Conservation (phyloP, 768 basidiomycete species). For the Trametes punicea region DNA sequence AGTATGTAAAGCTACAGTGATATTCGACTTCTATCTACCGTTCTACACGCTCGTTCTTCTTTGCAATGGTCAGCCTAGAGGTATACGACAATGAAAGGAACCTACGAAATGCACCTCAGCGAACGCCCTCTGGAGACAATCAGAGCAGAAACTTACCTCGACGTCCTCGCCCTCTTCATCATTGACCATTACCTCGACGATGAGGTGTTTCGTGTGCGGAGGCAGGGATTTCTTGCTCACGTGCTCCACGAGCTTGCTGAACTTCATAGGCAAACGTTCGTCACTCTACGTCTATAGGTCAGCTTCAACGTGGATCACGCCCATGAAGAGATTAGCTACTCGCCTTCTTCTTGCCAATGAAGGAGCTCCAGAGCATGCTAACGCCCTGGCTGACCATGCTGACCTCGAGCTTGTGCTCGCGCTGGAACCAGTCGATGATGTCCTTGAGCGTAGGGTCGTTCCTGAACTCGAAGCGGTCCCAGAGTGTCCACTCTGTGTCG, state of each 20-base stretch:
- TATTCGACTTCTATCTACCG: conserved; percentile 13
- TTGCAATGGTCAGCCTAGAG: conserved; percentile 37
- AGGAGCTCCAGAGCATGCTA: conserved; percentile 97
- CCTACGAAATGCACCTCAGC: conserved; percentile 38
- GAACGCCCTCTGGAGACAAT: background rate
- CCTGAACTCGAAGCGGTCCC: conserved; percentile 95
- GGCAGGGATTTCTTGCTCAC: conserved; percentile 94
- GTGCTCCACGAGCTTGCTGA: conserved; percentile 86
- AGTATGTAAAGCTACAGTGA: conserved; percentile 17
- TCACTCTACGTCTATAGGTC: conserved; percentile 58
- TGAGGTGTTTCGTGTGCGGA: conserved; percentile 75
- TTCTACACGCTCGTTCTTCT: conserved; percentile 4
- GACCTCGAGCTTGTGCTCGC: conserved; percentile 80
- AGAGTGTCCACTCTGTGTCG: conserved; percentile 90
- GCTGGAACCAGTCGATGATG: conserved; percentile 80
- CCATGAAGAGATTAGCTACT: conserved; percentile 16
- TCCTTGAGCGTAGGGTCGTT: conserved; percentile 86
- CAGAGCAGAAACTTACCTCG: conserved; percentile 52
- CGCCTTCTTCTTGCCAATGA: conserved; percentile 92
- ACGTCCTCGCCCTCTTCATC: conserved; percentile 95
- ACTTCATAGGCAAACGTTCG: conserved; percentile 84
- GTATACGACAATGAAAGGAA: conserved; percentile 78
- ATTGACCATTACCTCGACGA: conserved; percentile 92
- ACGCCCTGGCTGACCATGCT: conserved; percentile 97
- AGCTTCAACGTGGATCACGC: background rate